A percentile compares a stretch with the other conserved stretches of the same genome.
Evolutionary conservation across 164 flowering plant genomes (phyloP).

Genomic region (Cinnamomum micranthum): DNA sequence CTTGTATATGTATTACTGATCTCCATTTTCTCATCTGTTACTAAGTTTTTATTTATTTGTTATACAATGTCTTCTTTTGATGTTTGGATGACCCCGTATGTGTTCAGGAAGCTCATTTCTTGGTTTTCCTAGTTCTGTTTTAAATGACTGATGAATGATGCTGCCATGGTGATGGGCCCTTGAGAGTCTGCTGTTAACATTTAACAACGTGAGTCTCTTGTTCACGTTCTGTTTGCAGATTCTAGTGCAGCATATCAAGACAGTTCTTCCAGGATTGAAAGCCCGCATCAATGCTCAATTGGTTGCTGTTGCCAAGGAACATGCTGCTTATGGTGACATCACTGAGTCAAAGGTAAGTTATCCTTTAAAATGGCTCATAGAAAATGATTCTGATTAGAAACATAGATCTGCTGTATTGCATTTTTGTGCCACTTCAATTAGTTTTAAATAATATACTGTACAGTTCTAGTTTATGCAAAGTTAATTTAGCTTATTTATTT

Average conservation of each 20-base stretch:
- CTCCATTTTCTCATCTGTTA: not conserved
- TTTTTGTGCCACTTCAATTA: not conserved
- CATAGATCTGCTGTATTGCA: not conserved
- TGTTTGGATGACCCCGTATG: not conserved
- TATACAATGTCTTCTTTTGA: not conserved
- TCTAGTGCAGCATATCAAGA: conserved; percentile 78
- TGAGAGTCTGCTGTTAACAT: not conserved
- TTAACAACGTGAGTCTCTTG: not conserved
- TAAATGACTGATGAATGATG: not conserved
- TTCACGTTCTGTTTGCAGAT: conserved; percentile 45
- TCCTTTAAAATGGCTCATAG: not conserved
- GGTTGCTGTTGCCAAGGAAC: conserved; percentile 90
- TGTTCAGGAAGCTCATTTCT: not conserved
- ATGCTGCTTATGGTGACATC: conserved; percentile 91
- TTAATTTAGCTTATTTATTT: no score
- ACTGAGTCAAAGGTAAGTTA: conserved; percentile 79
- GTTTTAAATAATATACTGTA: no score
- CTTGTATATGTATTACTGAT: not conserved
- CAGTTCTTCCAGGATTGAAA: conserved; percentile 79
- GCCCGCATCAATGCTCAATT: conserved; percentile 71
- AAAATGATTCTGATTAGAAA: not conserved
- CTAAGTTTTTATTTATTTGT: not conserved
- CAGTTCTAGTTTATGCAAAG: not conserved
- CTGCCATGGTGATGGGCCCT: not conserved
- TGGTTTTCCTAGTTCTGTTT: not conserved